Evolutionary conservation across 2,329 filamentous ascomycete genomes (phyloP).

Genomic region (Claviceps sp.): DNA sequence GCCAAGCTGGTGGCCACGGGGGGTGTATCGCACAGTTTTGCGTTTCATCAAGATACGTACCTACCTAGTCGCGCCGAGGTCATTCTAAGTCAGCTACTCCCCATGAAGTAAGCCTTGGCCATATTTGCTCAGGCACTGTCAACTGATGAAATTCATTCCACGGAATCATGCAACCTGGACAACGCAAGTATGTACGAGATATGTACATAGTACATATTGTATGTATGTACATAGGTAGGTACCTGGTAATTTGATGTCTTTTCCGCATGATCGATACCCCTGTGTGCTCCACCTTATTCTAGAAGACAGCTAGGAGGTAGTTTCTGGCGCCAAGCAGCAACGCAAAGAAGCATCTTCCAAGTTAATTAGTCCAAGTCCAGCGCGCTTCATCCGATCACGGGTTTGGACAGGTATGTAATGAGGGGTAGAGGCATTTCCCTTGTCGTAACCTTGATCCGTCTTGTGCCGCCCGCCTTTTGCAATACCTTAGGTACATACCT

Average conservation of each 20-base stretch:
- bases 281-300: not conserved
- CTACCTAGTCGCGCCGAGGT: not conserved
- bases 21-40: not conserved
- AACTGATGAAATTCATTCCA: not conserved
- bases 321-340: not conserved
- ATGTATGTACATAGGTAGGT: no score
- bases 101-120: not conserved
- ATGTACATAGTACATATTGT: no score
- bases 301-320: not conserved
- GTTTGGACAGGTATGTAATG: not conserved
- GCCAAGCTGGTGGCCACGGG: not conserved
- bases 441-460: not conserved
- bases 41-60: not conserved
- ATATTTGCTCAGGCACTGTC: not conserved
- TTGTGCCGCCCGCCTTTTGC: not conserved
- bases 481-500: not conserved
- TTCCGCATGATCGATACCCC: not conserved
- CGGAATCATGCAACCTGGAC: not conserved
- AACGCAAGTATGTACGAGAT: no score
- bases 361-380: not conserved
- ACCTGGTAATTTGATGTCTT: no score
- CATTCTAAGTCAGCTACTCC: not conserved
- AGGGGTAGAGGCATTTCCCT: not conserved
- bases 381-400: not conserved
- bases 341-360: not conserved